These are phyloP conservation scores for Nadsonia starkeyi-henricii DNA, from an alignment of 1,139 yeast genomes.

Conservation along the genomic window DNA sequence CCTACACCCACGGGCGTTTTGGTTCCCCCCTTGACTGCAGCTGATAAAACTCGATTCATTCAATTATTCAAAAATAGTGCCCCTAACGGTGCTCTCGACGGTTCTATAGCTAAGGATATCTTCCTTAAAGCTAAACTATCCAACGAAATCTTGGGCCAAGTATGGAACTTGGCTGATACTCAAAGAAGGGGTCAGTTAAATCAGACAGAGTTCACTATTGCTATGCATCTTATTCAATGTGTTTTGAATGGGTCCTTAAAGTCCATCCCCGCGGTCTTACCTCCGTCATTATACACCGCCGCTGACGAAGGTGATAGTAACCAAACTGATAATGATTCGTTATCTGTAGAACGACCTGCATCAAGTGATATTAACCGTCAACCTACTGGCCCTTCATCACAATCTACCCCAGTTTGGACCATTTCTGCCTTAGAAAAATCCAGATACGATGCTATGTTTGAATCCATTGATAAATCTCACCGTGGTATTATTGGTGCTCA, in stretches of 20 bases:
- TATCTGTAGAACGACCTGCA: too few relatives aligned
- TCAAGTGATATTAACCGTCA: conserved; percentile 6
- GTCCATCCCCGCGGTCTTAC: conserved; percentile 56
- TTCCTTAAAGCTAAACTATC: conserved; percentile 82
- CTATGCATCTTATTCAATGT: conserved; percentile 91
- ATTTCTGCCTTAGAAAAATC: conserved; percentile 55
- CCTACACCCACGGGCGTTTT: conserved; percentile 14
- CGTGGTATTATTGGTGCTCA: conserved; percentile 47
- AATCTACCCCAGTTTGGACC: conserved; percentile 53
- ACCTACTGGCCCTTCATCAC: conserved; percentile 34
- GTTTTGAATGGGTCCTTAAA: conserved; percentile 52
- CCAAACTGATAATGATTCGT: background rate
- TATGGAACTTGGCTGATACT: conserved; percentile 81
- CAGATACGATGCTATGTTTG: conserved; percentile 70
- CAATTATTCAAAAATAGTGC: conserved; percentile 66
- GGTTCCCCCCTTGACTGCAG: conserved; percentile 49
- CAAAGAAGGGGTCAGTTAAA: conserved; percentile 58
- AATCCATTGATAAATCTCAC: conserved; percentile 53
- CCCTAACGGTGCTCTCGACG: conserved; percentile 43
- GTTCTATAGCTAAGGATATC: conserved; percentile 67
- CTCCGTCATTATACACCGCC: conserved; percentile 25
- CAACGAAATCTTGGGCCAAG: conserved; percentile 59
- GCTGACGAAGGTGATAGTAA: conserved; percentile 1
- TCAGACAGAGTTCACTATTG: conserved; percentile 67
- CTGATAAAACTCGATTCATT: conserved; percentile 58